Evolutionary conservation across 1,284 basidiomycete genomes (phyloP), one percentile per base, ranked within the genome.

Genomic region (Exobasidium cylindrosporum): DNA sequence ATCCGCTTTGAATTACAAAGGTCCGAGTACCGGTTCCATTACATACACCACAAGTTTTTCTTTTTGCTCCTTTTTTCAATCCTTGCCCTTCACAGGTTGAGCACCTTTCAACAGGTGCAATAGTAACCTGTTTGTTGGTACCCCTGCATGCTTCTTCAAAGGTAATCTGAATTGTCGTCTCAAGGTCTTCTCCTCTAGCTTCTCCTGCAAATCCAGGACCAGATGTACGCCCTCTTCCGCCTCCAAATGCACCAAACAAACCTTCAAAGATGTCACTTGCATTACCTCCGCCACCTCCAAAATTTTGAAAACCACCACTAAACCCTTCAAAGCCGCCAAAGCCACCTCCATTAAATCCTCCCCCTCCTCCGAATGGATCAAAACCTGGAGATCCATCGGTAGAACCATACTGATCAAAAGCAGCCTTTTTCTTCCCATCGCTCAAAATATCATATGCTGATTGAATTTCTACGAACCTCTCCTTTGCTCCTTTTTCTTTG

Each of bases 381-480:
- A 97, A 98, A 52, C 93, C 74, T 54, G 88, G 89, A 77, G 96
- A 89, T 65, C 92, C 90, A 11, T 95, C 93, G 35, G 93, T 89
- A n/a, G 92, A 83, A 30, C 96, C 96, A 81, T 91, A 98, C 79
- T 90, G 87, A 81, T 98, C 95, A 77, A 90, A 99, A n/a, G 89
- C 86, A 24, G 88, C 86, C 62, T 92, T 88, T 81, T 97, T 98
- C 82, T 89, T 90, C 26, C 93, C 90, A 75, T 98, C 96, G 81
- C 94, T 72, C 45, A 64, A 67, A 54, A 62, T 91, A 81, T 98
- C 96, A 82, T 97, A 99, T 10, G 96, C 96, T 70, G 88, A 86
- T 81, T 98, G 96, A 63, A 99, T 97, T 81, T 98, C 94, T 31
- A 95, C 86, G 81, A 98, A 99, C 78, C 91, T 91, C 67, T 92